A percentile compares a stretch with the other conserved stretches of the same genome.
phyloP scores from a whole-genome alignment of 148 eudicot species.

The Pharnaceum exiguum region DNA sequence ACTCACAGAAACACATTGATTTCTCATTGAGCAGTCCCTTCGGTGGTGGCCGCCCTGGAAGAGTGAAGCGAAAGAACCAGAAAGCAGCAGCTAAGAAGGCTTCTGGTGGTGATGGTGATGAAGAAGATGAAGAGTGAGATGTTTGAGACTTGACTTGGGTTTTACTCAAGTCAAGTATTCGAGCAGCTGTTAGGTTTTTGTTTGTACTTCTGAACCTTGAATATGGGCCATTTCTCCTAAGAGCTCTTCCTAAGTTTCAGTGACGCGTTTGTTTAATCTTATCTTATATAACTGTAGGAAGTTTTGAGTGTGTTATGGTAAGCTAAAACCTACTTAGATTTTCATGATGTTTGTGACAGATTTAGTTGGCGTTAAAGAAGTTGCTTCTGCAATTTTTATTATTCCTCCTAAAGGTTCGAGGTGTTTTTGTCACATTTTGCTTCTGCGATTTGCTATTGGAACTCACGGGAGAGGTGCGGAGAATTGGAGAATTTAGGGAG shows the following conservation, averaged over 20 bases:
- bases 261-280: neutral
- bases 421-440: too few relatives aligned
- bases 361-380: too few relatives aligned
- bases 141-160: neutral
- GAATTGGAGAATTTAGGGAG: too few relatives aligned
- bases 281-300: slow-evolving; percentile 4
- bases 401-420: too few relatives aligned
- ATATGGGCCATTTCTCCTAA: neutral
- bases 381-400: too few relatives aligned
- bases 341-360: too few relatives aligned
- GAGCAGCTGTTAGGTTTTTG: neutral
- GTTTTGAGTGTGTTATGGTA: slow-evolving; percentile 7
- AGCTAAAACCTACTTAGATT: neutral
- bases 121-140: slow-evolving; percentile 54
- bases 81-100: slow-evolving; percentile 64
- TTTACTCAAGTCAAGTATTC: too few relatives aligned
- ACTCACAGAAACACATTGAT: slow-evolving; percentile 66
- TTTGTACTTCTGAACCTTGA: slow-evolving; percentile 1
- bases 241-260: neutral
- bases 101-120: slow-evolving; percentile 58
- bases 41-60: slow-evolving; percentile 66
- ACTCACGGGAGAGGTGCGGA: too few relatives aligned
- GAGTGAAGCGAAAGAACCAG: slow-evolving; percentile 64
- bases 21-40: slow-evolving; percentile 63
- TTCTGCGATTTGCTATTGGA: too few relatives aligned